Percentiles rank a stretch among this genome's conserved stretches.
Conservation (phyloP, 257 asterid genomes). For the Ajuga chamaepitys region DNA sequence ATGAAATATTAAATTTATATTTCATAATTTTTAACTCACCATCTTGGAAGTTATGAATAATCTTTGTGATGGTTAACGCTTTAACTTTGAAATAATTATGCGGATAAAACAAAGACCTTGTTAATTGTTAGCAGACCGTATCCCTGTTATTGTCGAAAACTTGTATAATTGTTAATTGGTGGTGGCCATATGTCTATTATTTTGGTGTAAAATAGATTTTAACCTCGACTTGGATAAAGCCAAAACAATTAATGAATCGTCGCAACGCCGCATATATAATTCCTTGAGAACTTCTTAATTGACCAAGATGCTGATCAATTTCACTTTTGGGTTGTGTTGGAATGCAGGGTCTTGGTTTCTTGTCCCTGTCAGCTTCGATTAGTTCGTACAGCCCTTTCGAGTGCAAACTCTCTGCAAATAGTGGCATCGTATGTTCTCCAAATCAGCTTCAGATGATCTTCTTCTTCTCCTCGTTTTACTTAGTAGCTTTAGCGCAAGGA, state of each 20-base stretch:
- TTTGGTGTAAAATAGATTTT: background rate
- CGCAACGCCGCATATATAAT: background rate
- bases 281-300: background rate
- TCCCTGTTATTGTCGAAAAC: background rate
- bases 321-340: background rate
- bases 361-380: conserved; percentile 24
- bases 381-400: conserved; percentile 4
- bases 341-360: conserved; percentile 17
- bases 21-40: too few relatives aligned
- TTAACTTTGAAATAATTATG: background rate
- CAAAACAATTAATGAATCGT: background rate
- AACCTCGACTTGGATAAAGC: background rate
- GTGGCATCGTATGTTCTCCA: conserved; percentile 13
- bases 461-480: conserved; percentile 27
- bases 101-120: too few relatives aligned
- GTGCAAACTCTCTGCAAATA: conserved; percentile 1
- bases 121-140: background rate
- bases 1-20: too few relatives aligned
- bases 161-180: too few relatives aligned
- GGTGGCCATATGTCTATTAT: too few relatives aligned
- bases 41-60: too few relatives aligned
- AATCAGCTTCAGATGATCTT: conserved; percentile 11
- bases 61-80: background rate
- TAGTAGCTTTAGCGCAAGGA: conserved; percentile 35
- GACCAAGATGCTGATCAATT: background rate